Conservation (phyloP, 805 yeast genomes). For the Lachancea lanzarotensis region DNA sequence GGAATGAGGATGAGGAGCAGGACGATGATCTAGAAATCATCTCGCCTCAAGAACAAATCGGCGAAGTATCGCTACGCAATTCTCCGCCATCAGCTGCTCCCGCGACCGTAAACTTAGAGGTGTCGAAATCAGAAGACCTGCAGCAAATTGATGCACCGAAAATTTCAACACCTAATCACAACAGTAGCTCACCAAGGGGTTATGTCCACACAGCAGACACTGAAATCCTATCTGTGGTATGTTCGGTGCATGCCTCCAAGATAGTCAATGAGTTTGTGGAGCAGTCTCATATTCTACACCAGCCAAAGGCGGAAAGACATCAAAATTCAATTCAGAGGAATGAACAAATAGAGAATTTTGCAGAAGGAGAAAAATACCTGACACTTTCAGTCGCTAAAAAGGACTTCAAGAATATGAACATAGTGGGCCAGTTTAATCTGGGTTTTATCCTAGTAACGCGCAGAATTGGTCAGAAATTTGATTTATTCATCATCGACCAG, state of each 20-base stretch:
- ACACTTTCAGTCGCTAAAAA: constrained; percentile 57
- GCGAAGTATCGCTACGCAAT: not conserved
- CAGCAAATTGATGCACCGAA: not conserved
- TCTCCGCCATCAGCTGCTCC: not conserved
- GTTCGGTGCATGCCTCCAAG: not conserved
- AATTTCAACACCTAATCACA: not conserved
- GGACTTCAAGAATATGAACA: constrained; percentile 68
- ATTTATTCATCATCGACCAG: constrained; percentile 86
- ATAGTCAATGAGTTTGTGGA: not conserved
- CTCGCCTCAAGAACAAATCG: not conserved
- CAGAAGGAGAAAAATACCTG: constrained; percentile 51
- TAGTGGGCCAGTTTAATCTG: constrained; percentile 91
- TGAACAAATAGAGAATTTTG: constrained; percentile 41
- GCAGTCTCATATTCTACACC: not conserved
- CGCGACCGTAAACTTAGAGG: not conserved
- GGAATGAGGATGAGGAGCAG: not conserved
- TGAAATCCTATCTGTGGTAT: not conserved
- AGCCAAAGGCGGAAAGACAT: not conserved
- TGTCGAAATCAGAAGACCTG: not conserved
- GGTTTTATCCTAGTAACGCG: constrained; percentile 82
- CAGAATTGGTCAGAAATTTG: constrained; percentile 35
- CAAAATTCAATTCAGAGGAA: constrained; percentile 15
- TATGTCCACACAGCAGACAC: not conserved
- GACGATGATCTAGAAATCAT: not conserved
- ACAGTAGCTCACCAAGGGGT: not conserved